phyloP scores from a whole-genome alignment of 805 yeast genomes.

The Naumovozyma castellii region DNA sequence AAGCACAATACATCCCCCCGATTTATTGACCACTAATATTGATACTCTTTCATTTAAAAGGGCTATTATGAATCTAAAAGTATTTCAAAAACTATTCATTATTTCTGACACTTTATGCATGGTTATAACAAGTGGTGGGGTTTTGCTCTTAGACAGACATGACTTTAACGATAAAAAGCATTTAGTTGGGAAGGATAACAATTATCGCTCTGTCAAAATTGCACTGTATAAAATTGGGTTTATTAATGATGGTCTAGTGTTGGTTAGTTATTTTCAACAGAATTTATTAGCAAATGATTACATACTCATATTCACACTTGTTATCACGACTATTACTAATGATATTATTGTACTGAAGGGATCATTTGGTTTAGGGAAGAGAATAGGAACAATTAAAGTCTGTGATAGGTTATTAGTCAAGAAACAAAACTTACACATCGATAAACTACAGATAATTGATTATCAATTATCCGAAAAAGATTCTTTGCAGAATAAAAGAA shows the following conservation, averaged over 20 bases:
- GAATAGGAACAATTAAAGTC: not conserved
- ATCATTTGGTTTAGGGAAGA: slow-evolving; percentile 5
- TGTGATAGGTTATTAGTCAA: not conserved
- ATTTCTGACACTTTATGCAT: slow-evolving; percentile 16
- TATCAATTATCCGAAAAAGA: not conserved
- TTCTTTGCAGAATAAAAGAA: not conserved
- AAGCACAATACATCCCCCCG: too few relatives aligned
- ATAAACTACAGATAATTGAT: not conserved
- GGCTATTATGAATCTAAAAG: not conserved
- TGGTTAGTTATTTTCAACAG: slow-evolving; percentile 6
- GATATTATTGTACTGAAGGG: slow-evolving; percentile 18
- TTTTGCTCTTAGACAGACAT: slow-evolving; percentile 15
- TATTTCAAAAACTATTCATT: slow-evolving; percentile 17
- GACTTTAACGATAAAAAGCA: slow-evolving; percentile 7
- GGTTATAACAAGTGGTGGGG: slow-evolving; percentile 18
- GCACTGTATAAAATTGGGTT: slow-evolving; percentile 17
- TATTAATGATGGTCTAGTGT: slow-evolving; percentile 17
- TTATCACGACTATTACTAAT: slow-evolving; percentile 14
- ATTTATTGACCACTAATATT: not conserved
- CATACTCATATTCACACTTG: slow-evolving; percentile 9
- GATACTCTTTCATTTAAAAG: too few relatives aligned
- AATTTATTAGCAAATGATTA: slow-evolving; percentile 2
- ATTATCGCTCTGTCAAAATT: slow-evolving; percentile 9
- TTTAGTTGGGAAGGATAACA: slow-evolving; percentile 3
- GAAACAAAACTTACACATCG: not conserved